phyloP scores from a whole-genome alignment of 2,329 filamentous ascomycete genomes.

The Ophiostoma tasmaniense region DNA sequence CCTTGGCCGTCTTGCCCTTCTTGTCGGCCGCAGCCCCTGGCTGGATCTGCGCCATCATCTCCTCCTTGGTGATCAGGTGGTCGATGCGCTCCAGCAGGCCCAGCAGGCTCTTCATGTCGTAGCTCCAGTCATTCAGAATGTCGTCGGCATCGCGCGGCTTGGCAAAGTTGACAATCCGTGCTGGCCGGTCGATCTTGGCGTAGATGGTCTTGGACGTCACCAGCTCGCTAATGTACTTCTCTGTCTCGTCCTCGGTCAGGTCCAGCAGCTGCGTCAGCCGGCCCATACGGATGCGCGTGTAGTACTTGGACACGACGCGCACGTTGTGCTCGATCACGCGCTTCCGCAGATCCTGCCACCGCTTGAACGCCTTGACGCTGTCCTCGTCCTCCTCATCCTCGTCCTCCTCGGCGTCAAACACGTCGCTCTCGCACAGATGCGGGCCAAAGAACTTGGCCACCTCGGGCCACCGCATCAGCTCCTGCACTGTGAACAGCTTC shows the following conservation, averaged over 20 bases:
- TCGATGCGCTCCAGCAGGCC: conserved; percentile 80
- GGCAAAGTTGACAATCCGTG: conserved; percentile 84
- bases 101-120: conserved; percentile 69
- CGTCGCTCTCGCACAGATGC: conserved; percentile 79
- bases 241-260: conserved; percentile 87
- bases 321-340: conserved; percentile 99
- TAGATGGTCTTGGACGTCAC: conserved; percentile 97
- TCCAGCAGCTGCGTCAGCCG: conserved; percentile 87
- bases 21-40: conserved; percentile 41
- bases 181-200: conserved; percentile 92
- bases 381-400: conserved; percentile 47
- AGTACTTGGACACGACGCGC: conserved; percentile 95
- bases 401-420: conserved; percentile 65
- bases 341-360: conserved; percentile 94
- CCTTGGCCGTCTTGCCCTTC: conserved; percentile 33
- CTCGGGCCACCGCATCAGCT: conserved; percentile 97
- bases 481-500: conserved; percentile 88
- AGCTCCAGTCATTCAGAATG: conserved; percentile 95
- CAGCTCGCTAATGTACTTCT: conserved; percentile 96
- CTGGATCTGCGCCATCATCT: conserved; percentile 99
- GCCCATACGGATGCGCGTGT: conserved; percentile 90
- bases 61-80: conserved; percentile 97
- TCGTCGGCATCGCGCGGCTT: conserved; percentile 93
- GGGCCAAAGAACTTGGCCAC: conserved; percentile 82
- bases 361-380: conserved; percentile 63